Evolutionary conservation across 2,329 filamentous ascomycete species (phyloP), one percentile per base, ranked within the genome.

Genomic region (Fusarium heterosporum): DNA sequence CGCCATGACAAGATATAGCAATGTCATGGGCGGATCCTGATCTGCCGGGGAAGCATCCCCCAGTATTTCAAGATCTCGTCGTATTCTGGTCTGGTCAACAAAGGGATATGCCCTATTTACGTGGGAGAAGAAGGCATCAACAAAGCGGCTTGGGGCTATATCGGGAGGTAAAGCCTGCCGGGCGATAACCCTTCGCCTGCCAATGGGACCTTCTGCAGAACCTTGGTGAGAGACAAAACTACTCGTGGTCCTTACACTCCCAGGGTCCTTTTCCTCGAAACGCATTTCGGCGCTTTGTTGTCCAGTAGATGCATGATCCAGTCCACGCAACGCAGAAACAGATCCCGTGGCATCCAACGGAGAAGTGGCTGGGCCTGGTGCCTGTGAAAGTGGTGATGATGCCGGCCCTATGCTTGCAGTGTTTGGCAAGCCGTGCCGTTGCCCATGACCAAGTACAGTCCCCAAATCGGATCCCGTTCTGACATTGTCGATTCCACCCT

Each of bases 21-120:
- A 55, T 6, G 78, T 82, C 52, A 72, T 66, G 14, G 68, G 64
- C 19, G 71, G 69, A 41, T 72, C 71, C 43, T 67, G 66, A 40
- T 66, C 64, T 5, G 49, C 59, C 6, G 76, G 75, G 29, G 76
- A 75, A 22, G 71, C 59, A 32, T 76, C 74, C 7, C 72, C 68
- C 7, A 71, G 58, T 8, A 70, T 57, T 55, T 81, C 78, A 8
- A 81, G 68, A 22, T 79, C 74, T 10, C 69, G 66, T 1, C 79
- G 70, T 34, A 80, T 71, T 58, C 77, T 74, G 17, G 68, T 61
- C 39, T 77, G 74, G 58, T 83, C 76, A 28, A 82, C 74, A 55
- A 83, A 83, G 10, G 81, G 81, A 56, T 83, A 83, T 4, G 79
- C 80, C 6, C 80, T 75, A 58, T 83, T 79, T 26, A 82, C 79